A percentile compares a stretch with the other conserved stretches of the same genome.
These are phyloP conservation scores for Yueomyces sp. DNA, from an alignment of 1,139 yeast species.

Conservation along the genomic window DNA sequence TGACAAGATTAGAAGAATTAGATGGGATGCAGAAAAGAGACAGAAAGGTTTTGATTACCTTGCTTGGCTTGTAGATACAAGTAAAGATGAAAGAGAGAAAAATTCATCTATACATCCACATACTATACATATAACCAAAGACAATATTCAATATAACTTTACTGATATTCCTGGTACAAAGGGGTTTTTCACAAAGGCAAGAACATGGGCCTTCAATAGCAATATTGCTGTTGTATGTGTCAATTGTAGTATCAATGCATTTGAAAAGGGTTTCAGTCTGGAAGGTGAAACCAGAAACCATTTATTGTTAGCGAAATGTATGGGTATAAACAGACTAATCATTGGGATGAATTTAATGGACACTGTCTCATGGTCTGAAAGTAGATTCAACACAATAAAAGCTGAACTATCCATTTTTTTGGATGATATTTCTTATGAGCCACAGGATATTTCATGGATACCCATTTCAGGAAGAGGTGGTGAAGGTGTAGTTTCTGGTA, in stretches of 20 bases:
- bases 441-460: slow-evolving; percentile 37
- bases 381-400: slow-evolving; percentile 42
- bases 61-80: slow-evolving; percentile 44
- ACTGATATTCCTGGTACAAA: slow-evolving; percentile 85
- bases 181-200: slow-evolving; percentile 64
- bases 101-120: slow-evolving; percentile 36
- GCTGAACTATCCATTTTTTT: slow-evolving; percentile 42
- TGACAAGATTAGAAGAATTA: slow-evolving; percentile 56
- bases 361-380: slow-evolving; percentile 43
- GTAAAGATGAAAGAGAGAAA: slow-evolving; percentile 54
- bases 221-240: slow-evolving; percentile 27
- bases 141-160: slow-evolving; percentile 45
- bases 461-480: slow-evolving; percentile 71
- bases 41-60: slow-evolving; percentile 16
- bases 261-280: slow-evolving; percentile 60
- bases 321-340: slow-evolving; percentile 53
- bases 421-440: slow-evolving; percentile 39
- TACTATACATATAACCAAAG: slow-evolving; percentile 65
- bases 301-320: slow-evolving; percentile 51
- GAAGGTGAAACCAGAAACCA: slow-evolving; percentile 82
- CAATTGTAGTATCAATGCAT: slow-evolving; percentile 61
- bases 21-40: slow-evolving; percentile 62
- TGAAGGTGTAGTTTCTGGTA: slow-evolving; percentile 12
- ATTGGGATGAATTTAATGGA: slow-evolving; percentile 72
- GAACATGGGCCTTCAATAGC: slow-evolving; percentile 19